phyloP scores from a whole-genome alignment of 2,329 filamentous ascomycete species.

The Hymenoscyphus linearis region DNA sequence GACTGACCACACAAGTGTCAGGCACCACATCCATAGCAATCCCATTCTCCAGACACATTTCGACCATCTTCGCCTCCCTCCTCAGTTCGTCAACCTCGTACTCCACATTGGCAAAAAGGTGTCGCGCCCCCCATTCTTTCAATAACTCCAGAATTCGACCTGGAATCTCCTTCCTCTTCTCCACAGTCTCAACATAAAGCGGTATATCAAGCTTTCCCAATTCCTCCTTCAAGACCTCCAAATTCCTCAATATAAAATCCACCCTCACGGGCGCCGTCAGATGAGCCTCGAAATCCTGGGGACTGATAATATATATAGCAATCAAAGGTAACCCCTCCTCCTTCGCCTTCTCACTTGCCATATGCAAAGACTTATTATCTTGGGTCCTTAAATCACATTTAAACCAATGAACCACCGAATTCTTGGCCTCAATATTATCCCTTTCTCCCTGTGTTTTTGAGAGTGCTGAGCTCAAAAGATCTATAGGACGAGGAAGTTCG shows the following conservation, averaged over 20 bases:
- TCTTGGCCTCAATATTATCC: constrained; percentile 45
- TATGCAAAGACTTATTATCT: constrained; percentile 68
- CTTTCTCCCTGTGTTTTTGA: constrained; percentile 53
- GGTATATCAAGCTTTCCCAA: constrained; percentile 70
- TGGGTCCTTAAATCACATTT: constrained; percentile 70
- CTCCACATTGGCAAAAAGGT: constrained; percentile 79
- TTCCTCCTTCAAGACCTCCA: constrained; percentile 60
- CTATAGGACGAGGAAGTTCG: constrained; percentile 66
- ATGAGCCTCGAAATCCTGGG: constrained; percentile 81
- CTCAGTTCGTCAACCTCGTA: constrained; percentile 89
- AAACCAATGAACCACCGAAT: constrained; percentile 83
- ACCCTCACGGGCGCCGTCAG: constrained; percentile 66
- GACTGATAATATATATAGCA: constrained; percentile 72
- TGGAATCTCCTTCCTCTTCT: constrained; percentile 58
- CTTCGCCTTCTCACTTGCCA: constrained; percentile 63
- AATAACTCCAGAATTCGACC: constrained; percentile 59
- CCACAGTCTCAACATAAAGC: constrained; percentile 67
- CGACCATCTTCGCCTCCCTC: constrained; percentile 64
- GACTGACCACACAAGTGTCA: constrained; percentile 78
- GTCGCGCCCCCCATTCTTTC: constrained; percentile 65
- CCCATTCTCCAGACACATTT: constrained; percentile 53
- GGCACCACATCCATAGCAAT: constrained; percentile 68
- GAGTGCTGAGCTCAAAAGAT: constrained; percentile 57
- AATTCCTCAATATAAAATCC: constrained; percentile 72
- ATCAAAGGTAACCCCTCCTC: constrained; percentile 67